These are phyloP conservation scores for Sanghuangporus sanghuang DNA, from an alignment of 1,284 basidiomycete species.

Conservation along the genomic window DNA sequence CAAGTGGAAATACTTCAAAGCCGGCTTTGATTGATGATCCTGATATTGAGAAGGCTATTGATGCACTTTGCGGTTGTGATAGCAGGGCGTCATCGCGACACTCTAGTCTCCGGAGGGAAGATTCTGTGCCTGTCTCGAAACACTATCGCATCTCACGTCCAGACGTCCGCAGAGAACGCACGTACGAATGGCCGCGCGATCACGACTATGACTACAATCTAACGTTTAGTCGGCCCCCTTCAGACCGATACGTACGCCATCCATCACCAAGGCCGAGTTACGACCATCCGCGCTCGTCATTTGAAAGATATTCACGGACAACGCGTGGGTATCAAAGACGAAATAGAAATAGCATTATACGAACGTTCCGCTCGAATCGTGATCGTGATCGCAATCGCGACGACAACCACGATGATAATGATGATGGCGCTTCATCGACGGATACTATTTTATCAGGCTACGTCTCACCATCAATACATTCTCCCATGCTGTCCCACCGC, in stretches of 20 bases:
- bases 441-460: neutral
- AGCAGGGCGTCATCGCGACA: neutral
- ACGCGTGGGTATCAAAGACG: neutral
- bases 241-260: neutral
- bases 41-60: constrained; percentile 17
- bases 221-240: neutral
- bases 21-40: neutral
- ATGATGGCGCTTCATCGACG: neutral
- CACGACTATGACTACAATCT: neutral
- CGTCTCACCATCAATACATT: neutral
- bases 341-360: neutral
- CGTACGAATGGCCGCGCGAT: neutral
- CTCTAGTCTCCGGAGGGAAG: neutral
- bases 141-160: constrained; percentile 8
- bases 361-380: neutral
- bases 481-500: neutral
- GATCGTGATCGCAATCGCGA: neutral
- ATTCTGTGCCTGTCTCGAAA: neutral
- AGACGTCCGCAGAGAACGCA: constrained; percentile 11
- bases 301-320: neutral
- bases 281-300: neutral
- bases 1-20: neutral
- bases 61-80: neutral
- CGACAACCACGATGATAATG: neutral
- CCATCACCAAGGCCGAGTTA: neutral